A percentile compares a stretch with the other conserved stretches of the same genome.
Conservation (phyloP, 805 yeast genomes). For the Kodamaea leandrae region DNA sequence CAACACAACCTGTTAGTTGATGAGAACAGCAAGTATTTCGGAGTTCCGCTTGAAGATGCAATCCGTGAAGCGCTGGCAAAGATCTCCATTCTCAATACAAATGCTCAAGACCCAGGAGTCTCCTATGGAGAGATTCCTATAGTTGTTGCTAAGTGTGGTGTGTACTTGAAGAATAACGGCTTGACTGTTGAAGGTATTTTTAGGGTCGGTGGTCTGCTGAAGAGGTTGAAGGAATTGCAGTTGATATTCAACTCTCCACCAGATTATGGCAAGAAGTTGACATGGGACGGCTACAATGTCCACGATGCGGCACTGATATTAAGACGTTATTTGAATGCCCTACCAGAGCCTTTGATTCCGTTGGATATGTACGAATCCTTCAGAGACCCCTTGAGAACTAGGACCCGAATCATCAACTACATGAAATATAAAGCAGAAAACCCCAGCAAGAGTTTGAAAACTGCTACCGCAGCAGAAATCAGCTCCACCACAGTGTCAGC, state of each 20-base stretch:
- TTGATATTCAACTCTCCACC: conserved; percentile 83
- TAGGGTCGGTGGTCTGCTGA: conserved; percentile 87
- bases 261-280: conserved; percentile 78
- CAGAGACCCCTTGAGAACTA: conserved; percentile 66
- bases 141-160: conserved; percentile 95
- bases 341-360: conserved; percentile 92
- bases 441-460: conserved; percentile 19
- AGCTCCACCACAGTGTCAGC: conserved; percentile 5
- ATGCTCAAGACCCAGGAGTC: conserved; percentile 54
- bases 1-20: conserved; percentile 42
- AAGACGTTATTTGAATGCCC: conserved; percentile 78
- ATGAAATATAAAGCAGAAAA: conserved; percentile 56
- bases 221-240: conserved; percentile 84
- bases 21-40: conserved; percentile 63
- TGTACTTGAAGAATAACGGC: conserved; percentile 73
- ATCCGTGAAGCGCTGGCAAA: conserved; percentile 73
- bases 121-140: conserved; percentile 88
- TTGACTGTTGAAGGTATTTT: conserved; percentile 86
- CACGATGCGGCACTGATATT: conserved; percentile 95
- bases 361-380: conserved; percentile 70
- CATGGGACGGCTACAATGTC: conserved; percentile 92
- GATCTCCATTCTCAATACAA: conserved; percentile 56
- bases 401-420: conserved; percentile 65
- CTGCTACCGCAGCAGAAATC: neutral
- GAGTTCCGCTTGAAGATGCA: conserved; percentile 71